These are phyloP conservation scores for Lanmaoa pseudosensibilis DNA, from an alignment of 768 basidiomycete genomes.

Conservation along the genomic window DNA sequence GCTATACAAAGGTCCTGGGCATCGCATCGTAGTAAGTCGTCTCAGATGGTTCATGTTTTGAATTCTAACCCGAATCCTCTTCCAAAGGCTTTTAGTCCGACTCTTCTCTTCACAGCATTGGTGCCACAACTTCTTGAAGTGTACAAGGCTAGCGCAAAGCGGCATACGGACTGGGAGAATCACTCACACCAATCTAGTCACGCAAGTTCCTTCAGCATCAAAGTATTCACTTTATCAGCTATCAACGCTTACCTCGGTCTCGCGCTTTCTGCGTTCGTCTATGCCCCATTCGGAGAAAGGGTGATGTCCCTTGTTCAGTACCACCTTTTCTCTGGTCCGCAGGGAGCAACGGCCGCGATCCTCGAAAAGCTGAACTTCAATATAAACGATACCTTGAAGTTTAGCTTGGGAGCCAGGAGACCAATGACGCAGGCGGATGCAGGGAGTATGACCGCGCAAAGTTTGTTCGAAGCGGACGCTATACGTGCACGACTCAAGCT, in stretches of 20 bases:
- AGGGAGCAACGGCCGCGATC: conserved; percentile 8
- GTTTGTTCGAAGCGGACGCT: conserved; percentile 53
- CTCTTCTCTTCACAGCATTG: conserved; percentile 74
- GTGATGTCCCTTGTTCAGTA: conserved; percentile 62
- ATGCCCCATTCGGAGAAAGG: conserved; percentile 88
- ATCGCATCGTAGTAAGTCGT: conserved; percentile 67
- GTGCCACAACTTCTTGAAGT: conserved; percentile 78
- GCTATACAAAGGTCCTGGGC: conserved; percentile 86
- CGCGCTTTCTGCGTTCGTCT: conserved; percentile 92
- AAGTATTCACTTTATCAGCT: conserved; percentile 85
- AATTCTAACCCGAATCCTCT: neutral
- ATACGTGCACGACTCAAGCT: conserved; percentile 55
- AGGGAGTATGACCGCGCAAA: conserved; percentile 17
- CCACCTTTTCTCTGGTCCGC: conserved; percentile 27
- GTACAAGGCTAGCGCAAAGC: conserved; percentile 66
- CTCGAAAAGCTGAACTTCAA: conserved; percentile 26
- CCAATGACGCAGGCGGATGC: conserved; percentile 9
- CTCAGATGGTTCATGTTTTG: neutral
- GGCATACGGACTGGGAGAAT: conserved; percentile 88
- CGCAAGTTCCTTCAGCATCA: conserved; percentile 79
- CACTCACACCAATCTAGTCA: conserved; percentile 79
- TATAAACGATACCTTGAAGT: conserved; percentile 29
- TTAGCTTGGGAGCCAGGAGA: conserved; percentile 26
- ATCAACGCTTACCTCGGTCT: conserved; percentile 91
- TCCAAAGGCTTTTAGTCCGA: conserved; percentile 73